Base-by-base conservation (phyloP, 176 grass and related monocot genomes). In the Phoenix dactylifera region DNA sequence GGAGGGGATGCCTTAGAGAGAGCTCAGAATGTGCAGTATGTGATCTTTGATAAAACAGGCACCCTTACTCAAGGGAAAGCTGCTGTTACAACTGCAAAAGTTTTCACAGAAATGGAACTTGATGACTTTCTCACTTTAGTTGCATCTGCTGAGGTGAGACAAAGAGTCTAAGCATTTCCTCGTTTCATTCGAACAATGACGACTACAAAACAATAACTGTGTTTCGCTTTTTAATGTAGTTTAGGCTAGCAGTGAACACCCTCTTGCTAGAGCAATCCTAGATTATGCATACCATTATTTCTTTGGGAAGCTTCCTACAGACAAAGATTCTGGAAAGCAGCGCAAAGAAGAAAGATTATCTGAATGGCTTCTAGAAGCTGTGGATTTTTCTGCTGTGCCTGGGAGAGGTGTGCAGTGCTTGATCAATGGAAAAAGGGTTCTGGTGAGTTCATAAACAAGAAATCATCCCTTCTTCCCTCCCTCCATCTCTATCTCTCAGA, bases 161-260 rank as follows among this genome's bases (percentile, higher is more conserved):
- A 56, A 78, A 53, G 16, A 75, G 22, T 24, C 60, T 20, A 18
- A 16, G 7, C 35, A 44, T 9, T 50, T 39, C 24, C 3, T 24
- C 15, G 22, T 30, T 67, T 44, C 35, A 44, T 1, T 12, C 35
- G 12, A 44, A 7, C 10, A 12, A 39, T 9, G 35, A 44, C 1
- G 35, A 44, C 35, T 44, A 9, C 35, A 44, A 44, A 44, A 44
- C 35, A 44, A 12, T 44, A 44, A 44, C 35, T 44, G 35, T 35
- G 32, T 14, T 67, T 65, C 68, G 32, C 75, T 18, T 74, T 83
- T 80, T 80, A 59, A 66, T 78, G 51, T 86, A 64, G 51, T 79
- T 74, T 77, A 98, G 93, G 87, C 93, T 66, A 98, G 87, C 76
- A 98, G 93, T 52, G 93, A 98, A 51, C 93, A 98, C 74, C 93